Conservation (phyloP, 352 stramenopile genomes). For the Phytophthora podocarpi region DNA sequence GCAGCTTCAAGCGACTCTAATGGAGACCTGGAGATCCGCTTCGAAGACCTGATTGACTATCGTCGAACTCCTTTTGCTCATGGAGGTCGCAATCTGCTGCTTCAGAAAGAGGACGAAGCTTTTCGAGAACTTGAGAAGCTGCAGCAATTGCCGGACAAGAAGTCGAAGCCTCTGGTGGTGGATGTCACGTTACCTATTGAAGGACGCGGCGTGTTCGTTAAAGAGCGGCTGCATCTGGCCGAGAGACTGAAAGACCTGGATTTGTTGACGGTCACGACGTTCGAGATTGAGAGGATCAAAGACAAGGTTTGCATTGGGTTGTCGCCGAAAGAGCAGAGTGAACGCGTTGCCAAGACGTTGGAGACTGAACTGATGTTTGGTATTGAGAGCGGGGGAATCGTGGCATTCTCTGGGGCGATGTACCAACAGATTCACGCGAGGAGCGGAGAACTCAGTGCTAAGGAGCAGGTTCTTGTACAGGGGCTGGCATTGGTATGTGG, state of each 20-base stretch:
- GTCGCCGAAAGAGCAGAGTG: conserved; percentile 38
- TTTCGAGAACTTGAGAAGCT: conserved; percentile 69
- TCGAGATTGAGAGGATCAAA: conserved; percentile 38
- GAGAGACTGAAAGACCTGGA: conserved; percentile 48
- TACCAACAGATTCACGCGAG: conserved; percentile 68
- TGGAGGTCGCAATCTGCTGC: conserved; percentile 52
- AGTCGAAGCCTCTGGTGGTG: conserved; percentile 40
- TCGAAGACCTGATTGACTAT: conserved; percentile 62
- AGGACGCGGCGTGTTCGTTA: conserved; percentile 47
- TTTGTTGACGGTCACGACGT: conserved; percentile 62
- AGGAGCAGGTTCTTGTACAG: conserved; percentile 37
- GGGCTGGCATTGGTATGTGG: conserved; percentile 41
- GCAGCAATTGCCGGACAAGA: conserved; percentile 2
- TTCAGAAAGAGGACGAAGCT: conserved; percentile 78
- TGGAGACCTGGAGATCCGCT: conserved; percentile 33
- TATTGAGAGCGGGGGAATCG: conserved; percentile 23
- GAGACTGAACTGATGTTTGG: conserved; percentile 79
- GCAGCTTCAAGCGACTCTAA: not conserved
- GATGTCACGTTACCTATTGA: conserved; percentile 58
- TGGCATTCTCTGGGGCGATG: conserved; percentile 53
- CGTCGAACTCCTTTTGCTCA: conserved; percentile 44
- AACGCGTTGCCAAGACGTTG: conserved; percentile 56
- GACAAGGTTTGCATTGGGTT: conserved; percentile 19
- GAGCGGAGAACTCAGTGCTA: conserved; percentile 8
- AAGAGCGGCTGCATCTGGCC: conserved; percentile 34